phyloP scores from a whole-genome alignment of 352 stramenopile species.

The Chrysophaeum taylorii region DNA sequence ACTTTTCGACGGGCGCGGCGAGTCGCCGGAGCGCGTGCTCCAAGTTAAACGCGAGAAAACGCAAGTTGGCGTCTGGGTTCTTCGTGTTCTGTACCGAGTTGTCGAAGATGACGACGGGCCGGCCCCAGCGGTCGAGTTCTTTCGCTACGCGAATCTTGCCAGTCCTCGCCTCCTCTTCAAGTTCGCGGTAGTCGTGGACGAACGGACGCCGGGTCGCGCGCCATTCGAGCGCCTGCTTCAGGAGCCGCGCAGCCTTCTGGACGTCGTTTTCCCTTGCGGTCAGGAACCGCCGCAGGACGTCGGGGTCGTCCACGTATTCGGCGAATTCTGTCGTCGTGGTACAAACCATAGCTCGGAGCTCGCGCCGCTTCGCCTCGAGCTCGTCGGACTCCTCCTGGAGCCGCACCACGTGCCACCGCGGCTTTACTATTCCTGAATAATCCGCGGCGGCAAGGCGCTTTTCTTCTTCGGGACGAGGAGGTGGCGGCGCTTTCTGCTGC shows the following conservation, averaged over 20 bases:
- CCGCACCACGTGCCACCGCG: too few species aligned
- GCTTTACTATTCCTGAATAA: too few species aligned
- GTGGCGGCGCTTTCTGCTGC: too few species aligned
- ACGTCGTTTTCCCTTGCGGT: neutral
- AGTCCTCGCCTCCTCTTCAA: neutral
- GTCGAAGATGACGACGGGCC: constrained; percentile 10
- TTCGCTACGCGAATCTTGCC: neutral
- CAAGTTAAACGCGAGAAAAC: neutral
- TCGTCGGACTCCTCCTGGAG: too few species aligned
- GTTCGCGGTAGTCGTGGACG: neutral
- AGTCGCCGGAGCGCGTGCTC: constrained; percentile 5
- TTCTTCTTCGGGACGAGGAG: too few species aligned
- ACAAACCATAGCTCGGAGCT: too few species aligned
- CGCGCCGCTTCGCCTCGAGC: too few species aligned
- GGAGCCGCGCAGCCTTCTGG: neutral
- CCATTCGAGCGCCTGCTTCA: neutral
- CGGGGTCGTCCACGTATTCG: neutral
- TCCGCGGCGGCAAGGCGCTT: too few species aligned
- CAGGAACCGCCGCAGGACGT: neutral
- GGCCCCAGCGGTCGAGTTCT: neutral
- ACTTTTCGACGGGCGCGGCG: neutral
- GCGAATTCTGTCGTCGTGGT: too few species aligned
- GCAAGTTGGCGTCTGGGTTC: neutral
- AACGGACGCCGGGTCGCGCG: neutral
- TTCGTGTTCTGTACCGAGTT: constrained; percentile 1